phyloP scores from a whole-genome alignment of 2,329 filamentous ascomycete genomes.

The Cladorrhinum sp. region DNA sequence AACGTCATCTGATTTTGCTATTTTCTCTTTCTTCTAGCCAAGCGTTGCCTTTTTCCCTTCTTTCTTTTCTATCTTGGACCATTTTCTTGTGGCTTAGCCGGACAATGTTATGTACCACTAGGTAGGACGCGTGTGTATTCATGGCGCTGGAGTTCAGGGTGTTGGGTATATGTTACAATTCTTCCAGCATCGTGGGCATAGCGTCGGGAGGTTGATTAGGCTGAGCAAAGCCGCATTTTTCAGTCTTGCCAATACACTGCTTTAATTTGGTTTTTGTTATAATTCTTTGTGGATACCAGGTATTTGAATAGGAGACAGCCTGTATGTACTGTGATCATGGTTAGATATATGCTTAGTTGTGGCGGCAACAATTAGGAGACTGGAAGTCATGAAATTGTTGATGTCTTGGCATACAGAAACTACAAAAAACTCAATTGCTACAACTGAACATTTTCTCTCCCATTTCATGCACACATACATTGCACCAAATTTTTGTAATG shows the following conservation, averaged over 20 bases:
- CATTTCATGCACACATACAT: background rate
- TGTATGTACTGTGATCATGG: too few species aligned
- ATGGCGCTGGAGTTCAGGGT: background rate
- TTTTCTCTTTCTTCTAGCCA: background rate
- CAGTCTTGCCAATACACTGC: background rate
- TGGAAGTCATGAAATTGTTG: background rate
- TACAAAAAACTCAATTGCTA: background rate
- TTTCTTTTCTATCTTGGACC: background rate
- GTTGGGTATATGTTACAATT: background rate
- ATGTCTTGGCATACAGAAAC: background rate
- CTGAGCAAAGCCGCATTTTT: background rate
- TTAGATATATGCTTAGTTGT: too few species aligned
- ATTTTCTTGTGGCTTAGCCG: too few species aligned
- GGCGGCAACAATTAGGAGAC: too few species aligned
- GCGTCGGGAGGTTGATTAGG: background rate
- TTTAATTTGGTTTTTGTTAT: too few species aligned
- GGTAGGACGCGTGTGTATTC: background rate
- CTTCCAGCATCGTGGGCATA: background rate
- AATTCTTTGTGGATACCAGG: too few species aligned
- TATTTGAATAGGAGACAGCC: too few species aligned
- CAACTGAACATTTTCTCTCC: background rate
- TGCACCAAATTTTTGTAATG: slow-evolving; percentile 30
- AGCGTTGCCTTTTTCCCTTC: background rate
- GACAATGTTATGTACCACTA: background rate
- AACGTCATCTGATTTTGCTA: slow-evolving; percentile 24